These are phyloP conservation scores for Penicillium arizonense DNA, from an alignment of 495 filamentous ascomycete genomes.

Conservation along the genomic window DNA sequence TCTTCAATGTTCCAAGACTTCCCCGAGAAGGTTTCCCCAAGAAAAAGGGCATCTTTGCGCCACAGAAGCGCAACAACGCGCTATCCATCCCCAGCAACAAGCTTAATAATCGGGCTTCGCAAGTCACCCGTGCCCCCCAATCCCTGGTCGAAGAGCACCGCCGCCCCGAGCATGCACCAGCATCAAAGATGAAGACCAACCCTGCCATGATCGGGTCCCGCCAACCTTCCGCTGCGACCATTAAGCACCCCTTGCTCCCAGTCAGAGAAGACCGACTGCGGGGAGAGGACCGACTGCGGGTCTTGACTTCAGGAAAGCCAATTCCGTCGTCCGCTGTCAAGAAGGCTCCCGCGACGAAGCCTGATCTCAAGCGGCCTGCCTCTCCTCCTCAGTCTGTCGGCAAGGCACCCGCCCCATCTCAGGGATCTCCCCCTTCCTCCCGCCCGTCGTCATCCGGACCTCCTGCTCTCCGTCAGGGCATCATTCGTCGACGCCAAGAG, in stretches of 20 bases:
- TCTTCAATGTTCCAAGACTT: slow-evolving; percentile 11
- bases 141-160: slow-evolving; percentile 44
- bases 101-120: slow-evolving; percentile 35
- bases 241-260: slow-evolving; percentile 6
- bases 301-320: slow-evolving; percentile 25
- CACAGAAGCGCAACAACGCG: slow-evolving; percentile 32
- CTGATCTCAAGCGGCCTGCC: slow-evolving; percentile 10
- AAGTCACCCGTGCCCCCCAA: slow-evolving; percentile 38
- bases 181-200: neutral
- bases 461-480: slow-evolving; percentile 18
- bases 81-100: slow-evolving; percentile 42
- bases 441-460: neutral
- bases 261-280: slow-evolving; percentile 4
- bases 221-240: neutral
- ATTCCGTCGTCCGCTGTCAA: neutral
- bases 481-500: slow-evolving; percentile 32
- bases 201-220: neutral
- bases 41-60: slow-evolving; percentile 38
- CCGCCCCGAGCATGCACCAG: slow-evolving; percentile 20
- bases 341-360: slow-evolving; percentile 3
- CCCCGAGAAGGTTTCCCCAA: slow-evolving; percentile 4
- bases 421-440: neutral
- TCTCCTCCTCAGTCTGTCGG: slow-evolving; percentile 5
- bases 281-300: slow-evolving; percentile 29
- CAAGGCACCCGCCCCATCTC: neutral